Percentiles rank a stretch among this genome's conserved stretches.
phyloP scores from a whole-genome alignment of 768 basidiomycete species.

The Russula dissimulans region DNA sequence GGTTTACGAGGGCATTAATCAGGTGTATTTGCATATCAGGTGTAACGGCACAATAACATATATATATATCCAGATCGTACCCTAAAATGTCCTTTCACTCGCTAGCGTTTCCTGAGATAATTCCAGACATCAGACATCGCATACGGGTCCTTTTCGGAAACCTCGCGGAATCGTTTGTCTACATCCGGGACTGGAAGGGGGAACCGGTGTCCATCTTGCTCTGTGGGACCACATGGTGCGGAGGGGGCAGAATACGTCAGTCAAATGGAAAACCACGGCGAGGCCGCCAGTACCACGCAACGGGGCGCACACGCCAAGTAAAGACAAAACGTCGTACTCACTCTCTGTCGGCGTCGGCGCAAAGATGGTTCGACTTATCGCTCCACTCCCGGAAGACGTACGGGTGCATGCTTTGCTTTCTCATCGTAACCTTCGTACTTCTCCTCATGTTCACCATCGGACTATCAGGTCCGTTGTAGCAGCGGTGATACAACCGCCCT shows the following conservation, averaged over 20 bases:
- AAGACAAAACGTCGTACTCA: neutral
- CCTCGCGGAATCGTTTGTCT: constrained; percentile 12
- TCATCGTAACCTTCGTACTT: no score
- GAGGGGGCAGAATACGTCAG: neutral
- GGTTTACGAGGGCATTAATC: neutral
- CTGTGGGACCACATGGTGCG: neutral
- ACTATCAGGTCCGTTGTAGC: no score
- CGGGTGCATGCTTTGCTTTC: no score
- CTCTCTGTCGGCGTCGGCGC: constrained; percentile 18
- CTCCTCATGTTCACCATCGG: no score
- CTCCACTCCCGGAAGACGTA: no score
- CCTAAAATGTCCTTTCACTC: neutral
- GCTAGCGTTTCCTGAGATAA: neutral
- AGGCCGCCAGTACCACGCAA: no score
- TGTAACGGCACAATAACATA: neutral
- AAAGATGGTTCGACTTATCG: no score
- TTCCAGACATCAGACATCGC: neutral
- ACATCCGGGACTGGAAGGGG: constrained; percentile 17
- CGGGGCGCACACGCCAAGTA: neutral
- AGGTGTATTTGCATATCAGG: neutral
- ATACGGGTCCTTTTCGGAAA: neutral
- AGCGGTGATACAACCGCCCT: no score
- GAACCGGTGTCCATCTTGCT: constrained; percentile 15
- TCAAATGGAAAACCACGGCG: neutral
- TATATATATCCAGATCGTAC: neutral